Percentiles rank a stretch among this genome's conserved stretches.
phyloP scores from a whole-genome alignment of 2,329 filamentous ascomycete genomes.

The Sporothrix globosa region DNA sequence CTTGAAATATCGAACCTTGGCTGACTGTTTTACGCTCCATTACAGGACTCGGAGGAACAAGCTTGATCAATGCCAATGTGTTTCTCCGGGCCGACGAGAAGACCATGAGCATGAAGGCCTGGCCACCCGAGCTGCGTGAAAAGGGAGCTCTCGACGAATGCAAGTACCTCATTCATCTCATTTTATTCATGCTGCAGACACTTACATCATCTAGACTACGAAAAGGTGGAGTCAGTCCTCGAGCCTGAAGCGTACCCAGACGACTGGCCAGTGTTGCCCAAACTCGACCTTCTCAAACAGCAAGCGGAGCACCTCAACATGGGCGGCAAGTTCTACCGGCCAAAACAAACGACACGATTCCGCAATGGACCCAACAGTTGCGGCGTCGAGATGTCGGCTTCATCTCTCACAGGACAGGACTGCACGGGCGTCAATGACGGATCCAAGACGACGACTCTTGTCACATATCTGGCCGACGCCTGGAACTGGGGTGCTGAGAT shows the following conservation, averaged over 20 bases:
- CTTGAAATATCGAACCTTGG: not conserved
- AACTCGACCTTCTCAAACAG: conserved; percentile 59
- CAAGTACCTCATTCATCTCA: conserved; percentile 42
- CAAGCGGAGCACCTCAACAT: conserved; percentile 59
- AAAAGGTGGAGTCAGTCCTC: conserved; percentile 58
- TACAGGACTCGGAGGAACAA: conserved; percentile 65
- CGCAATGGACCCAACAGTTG: conserved; percentile 61
- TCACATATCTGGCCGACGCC: conserved; percentile 69
- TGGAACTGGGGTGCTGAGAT: conserved; percentile 75
- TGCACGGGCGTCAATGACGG: conserved; percentile 68
- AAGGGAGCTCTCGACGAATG: conserved; percentile 52
- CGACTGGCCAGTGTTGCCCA: conserved; percentile 61
- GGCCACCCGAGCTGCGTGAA: conserved; percentile 61
- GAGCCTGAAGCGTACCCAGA: conserved; percentile 62
- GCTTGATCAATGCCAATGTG: conserved; percentile 68
- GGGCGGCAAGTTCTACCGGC: conserved; percentile 57
- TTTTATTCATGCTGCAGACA: not conserved
- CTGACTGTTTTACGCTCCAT: conserved; percentile 30
- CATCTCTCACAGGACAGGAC: conserved; percentile 64
- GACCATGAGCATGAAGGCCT: conserved; percentile 57
- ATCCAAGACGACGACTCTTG: conserved; percentile 66
- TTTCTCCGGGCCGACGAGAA: conserved; percentile 63
- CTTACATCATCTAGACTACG: conserved; percentile 53
- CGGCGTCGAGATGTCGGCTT: conserved; percentile 66
- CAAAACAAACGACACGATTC: conserved; percentile 67